Evolutionary conservation across 768 basidiomycete genomes (phyloP), one percentile per base, ranked within the genome.

Genomic region (Leccinum longicurvipes): DNA sequence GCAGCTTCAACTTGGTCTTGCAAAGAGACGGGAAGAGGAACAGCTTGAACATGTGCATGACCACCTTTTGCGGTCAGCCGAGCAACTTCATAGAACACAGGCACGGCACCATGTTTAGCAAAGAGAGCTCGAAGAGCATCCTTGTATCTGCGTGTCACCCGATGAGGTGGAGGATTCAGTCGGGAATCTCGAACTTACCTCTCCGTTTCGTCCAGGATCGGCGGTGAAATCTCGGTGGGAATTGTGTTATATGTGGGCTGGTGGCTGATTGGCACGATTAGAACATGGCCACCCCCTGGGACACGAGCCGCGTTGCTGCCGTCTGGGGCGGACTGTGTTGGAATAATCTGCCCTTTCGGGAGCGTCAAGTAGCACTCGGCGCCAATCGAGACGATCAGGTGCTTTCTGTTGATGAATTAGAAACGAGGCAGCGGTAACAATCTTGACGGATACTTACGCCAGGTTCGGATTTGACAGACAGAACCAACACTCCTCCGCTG

Each of bases 401-500:
- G 92, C 74, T 98, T 99, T 55, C 92, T 95, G 59, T 27, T 19
- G 15, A 28, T 48, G 44, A 3, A 47, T 60, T 31, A 60, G 50
- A 24, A 51, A 66, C 15, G 48, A 24, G 51, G 66, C 19, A 17
- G 27, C 5, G 34, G 17, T 28, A 1, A 6, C 19, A n/a, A 46
- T 27, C 31, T 45, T 44, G 29, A 50, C 49, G 3, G 32, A 36
- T 23, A 79, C 88, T 60, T 67, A 92, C 86, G 91, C 87, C 36
- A 98, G 77, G 62, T 84, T 86, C 1, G 96, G 95, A 67, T 98
- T 98, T 41, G 93, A 95, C 51, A 99, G 72, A 70, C 97, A 99
- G 76, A 99, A 98, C 96, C 96, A 98, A 72, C 96, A 98, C 70
- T 94, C 91, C 54, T 90, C 90, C 61, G 93, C 91, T 92, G 66